A percentile compares a stretch with the other conserved stretches of the same genome.
Conservation (phyloP, 768 basidiomycete species). For the Hygrocybe coccinea region DNA sequence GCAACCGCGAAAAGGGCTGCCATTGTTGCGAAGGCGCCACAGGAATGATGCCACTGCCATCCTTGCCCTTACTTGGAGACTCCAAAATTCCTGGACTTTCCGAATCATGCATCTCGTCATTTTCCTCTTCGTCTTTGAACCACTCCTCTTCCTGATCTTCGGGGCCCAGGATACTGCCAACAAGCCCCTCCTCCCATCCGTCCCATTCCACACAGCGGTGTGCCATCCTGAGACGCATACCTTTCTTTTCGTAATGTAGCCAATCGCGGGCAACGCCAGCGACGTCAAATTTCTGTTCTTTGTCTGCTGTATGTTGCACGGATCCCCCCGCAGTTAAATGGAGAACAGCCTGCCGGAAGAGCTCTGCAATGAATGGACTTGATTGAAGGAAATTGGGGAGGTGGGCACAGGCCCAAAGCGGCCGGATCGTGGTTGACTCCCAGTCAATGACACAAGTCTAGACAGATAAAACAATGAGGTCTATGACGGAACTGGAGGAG, state of each 20-base stretch:
- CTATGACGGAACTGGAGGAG: slow-evolving; percentile 6
- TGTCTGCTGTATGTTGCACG: slow-evolving; percentile 15
- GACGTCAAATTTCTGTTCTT: slow-evolving; percentile 27
- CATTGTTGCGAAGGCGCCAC: slow-evolving; percentile 6
- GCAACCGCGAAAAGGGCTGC: slow-evolving; percentile 36
- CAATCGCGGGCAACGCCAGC: slow-evolving; percentile 57
- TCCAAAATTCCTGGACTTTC: slow-evolving; percentile 12
- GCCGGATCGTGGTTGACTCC: slow-evolving; percentile 86
- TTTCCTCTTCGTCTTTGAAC: slow-evolving; percentile 43
- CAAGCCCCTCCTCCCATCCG: slow-evolving; percentile 85
- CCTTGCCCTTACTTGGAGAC: slow-evolving; percentile 3
- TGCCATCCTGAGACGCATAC: slow-evolving; percentile 64
- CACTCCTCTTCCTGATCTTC: slow-evolving; percentile 70
- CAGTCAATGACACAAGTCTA: slow-evolving; percentile 87
- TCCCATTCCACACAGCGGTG: slow-evolving; percentile 86
- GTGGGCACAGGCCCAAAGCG: slow-evolving; percentile 81
- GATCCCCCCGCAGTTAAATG: slow-evolving; percentile 38
- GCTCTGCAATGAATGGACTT: slow-evolving; percentile 66
- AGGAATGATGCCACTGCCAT: not conserved
- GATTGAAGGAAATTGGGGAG: slow-evolving; percentile 74
- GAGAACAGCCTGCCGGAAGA: slow-evolving; percentile 63
- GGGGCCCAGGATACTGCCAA: slow-evolving; percentile 67
- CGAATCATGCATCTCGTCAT: slow-evolving; percentile 4
- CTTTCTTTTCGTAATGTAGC: slow-evolving; percentile 66
- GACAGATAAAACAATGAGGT: not conserved